Percentiles rank a stretch among this genome's conserved stretches.
Conservation (phyloP, 2,329 filamentous ascomycete species). For the Botrytis paeoniae region DNA sequence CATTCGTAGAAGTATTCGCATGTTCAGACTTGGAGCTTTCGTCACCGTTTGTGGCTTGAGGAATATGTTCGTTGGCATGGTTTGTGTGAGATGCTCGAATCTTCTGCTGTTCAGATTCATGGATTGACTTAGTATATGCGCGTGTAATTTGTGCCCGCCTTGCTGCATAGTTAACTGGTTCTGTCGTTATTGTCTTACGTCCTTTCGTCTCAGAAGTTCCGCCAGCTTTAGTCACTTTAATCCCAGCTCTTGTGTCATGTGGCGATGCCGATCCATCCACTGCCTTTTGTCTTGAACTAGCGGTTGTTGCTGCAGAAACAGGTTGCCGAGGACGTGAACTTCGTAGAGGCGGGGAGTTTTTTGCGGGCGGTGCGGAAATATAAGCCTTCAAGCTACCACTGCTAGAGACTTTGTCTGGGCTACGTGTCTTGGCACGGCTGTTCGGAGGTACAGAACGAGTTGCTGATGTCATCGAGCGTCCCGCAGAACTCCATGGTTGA, state of each 20-base stretch:
- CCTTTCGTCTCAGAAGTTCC: conserved; percentile 38
- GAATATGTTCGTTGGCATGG: conserved; percentile 30
- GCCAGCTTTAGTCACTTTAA: conserved; percentile 33
- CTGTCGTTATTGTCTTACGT: conserved; percentile 55
- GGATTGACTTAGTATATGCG: conserved; percentile 80
- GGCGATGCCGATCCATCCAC: conserved; percentile 44
- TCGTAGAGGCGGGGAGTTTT: conserved; percentile 73
- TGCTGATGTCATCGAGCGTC: conserved; percentile 27
- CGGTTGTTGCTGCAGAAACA: conserved; percentile 71
- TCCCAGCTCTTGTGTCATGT: conserved; percentile 30
- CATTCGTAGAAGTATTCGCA: neutral
- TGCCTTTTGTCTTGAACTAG: conserved; percentile 64
- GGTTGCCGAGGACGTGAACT: conserved; percentile 80
- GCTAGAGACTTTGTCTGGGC: conserved; percentile 33
- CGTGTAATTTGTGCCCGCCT: conserved; percentile 78
- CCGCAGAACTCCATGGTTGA: conserved; percentile 33
- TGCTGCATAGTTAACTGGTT: conserved; percentile 80
- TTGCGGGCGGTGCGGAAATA: conserved; percentile 66
- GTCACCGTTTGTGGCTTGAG: neutral
- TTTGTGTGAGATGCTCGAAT: conserved; percentile 44
- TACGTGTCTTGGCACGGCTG: conserved; percentile 35
- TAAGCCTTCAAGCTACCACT: conserved; percentile 68
- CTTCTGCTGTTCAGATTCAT: conserved; percentile 62
- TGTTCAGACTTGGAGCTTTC: neutral
- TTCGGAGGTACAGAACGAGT: conserved; percentile 40